Conservation (phyloP, 2,329 filamentous ascomycete genomes). For the Cytospora paraplurivora region DNA sequence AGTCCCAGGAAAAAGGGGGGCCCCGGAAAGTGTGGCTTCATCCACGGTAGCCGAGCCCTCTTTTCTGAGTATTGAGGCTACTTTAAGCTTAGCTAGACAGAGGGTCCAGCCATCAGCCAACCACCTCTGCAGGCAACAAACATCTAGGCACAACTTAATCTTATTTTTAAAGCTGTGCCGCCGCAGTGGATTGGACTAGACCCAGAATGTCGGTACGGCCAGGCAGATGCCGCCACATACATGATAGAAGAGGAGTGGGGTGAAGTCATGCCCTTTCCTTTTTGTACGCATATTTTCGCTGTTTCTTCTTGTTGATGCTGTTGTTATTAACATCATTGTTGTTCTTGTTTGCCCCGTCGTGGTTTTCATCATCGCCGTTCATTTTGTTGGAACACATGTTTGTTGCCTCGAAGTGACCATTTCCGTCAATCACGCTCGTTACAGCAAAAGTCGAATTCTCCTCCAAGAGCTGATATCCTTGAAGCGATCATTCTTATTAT, state of each 20-base stretch:
- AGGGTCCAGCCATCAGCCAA: constrained; percentile 10
- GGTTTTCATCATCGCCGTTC: neutral
- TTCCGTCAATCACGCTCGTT: neutral
- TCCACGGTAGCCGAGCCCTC: no score
- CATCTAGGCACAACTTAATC: constrained; percentile 13
- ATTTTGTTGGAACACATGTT: neutral
- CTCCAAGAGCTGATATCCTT: neutral
- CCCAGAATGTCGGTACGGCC: neutral
- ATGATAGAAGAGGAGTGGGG: constrained; percentile 12
- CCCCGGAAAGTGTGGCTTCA: no score
- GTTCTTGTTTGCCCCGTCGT: neutral
- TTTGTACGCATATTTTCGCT: neutral
- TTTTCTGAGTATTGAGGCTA: constrained; percentile 6
- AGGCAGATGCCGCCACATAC: neutral
- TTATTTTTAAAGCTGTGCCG: constrained; percentile 7
- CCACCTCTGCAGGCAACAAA: constrained; percentile 12
- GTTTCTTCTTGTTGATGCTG: neutral
- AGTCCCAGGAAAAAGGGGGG: no score
- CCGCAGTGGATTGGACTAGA: neutral
- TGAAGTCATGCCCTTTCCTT: constrained; percentile 12
- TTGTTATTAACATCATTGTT: constrained; percentile 1
- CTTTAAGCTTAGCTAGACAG: constrained; percentile 20
- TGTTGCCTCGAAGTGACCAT: neutral
- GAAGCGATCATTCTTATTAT: no score
- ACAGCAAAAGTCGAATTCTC: neutral